Evolutionary conservation across 257 asterid species (phyloP), one percentile per base, ranked within the genome.

Genomic region (Cynanchum wilfordii): DNA sequence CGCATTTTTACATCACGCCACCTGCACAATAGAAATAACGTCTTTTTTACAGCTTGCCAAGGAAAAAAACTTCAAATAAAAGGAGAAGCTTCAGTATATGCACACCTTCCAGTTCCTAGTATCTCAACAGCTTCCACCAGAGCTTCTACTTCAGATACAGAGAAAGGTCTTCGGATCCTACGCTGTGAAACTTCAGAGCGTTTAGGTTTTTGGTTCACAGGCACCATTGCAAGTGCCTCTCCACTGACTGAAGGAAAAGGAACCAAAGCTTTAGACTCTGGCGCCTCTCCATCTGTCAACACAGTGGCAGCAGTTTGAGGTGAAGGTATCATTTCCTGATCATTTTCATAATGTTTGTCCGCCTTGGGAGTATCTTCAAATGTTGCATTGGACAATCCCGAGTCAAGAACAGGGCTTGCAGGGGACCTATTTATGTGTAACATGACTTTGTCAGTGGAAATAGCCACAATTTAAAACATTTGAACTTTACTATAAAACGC

Each of bases 1-100:
- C 95, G 84, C 76, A 91, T 84, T 82, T 94, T 94, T 38, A 94
- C 93, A 73, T 94, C 97, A 16, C 99, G 98, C 99, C 99, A 94
- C 89, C 97, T 92, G 91, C 79, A 79, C 42, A 75, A 27, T 65
- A 50, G 60, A 44, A 33, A 62, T 4, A 25, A 22, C 33, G 0
- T 8, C 38, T n/a, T 7, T 11, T 7, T 17, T 5, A 7, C 3
- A 6, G 9, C 27, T 69, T 50, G 42, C 51, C 63, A 72, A 38
- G 30, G 66, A 22, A 7, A 44, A 51, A 5, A 73, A 2, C 40
- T 30, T 15, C 16, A 64, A 30, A 60, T 17, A 12, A 62, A 7
- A 69, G 13, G n/a, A 57, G 5, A 42, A 59, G 45, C 44, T 36
- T 64, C 12, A 36, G 49, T 47, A 24, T 10, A 38, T 75, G 47